These are phyloP conservation scores for Adansonia digitata DNA, from an alignment of 345 rosid species.

Conservation along the genomic window DNA sequence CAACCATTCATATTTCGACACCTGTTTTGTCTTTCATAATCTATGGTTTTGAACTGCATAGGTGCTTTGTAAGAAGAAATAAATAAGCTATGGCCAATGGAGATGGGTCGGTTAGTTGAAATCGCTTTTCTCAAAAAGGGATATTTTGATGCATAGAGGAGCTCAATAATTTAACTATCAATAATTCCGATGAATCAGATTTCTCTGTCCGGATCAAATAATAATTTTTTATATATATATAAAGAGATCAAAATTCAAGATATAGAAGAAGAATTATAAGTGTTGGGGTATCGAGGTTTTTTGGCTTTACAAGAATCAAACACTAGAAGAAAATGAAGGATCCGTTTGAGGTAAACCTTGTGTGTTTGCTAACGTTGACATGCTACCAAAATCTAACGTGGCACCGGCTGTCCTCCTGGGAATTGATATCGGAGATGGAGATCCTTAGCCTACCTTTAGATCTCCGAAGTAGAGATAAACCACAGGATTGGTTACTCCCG, in stretches of 20 bases:
- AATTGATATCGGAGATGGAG: not conserved
- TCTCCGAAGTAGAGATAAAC: slow-evolving; percentile 32
- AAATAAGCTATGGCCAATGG: not conserved
- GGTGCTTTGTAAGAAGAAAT: not conserved
- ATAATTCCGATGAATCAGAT: not conserved
- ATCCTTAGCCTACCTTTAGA: slow-evolving; percentile 12
- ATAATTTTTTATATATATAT: not conserved
- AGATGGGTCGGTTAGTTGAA: not conserved
- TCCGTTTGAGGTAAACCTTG: no score
- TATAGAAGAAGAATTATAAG: no score
- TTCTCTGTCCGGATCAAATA: not conserved
- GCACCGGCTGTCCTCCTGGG: not conserved
- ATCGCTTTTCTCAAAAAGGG: no score
- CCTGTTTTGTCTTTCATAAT: not conserved
- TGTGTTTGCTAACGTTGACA: no score
- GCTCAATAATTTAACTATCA: not conserved
- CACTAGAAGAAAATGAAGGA: no score
- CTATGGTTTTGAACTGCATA: not conserved
- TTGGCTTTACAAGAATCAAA: no score
- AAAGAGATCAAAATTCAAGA: no score
- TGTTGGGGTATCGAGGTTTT: no score
- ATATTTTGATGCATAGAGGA: not conserved
- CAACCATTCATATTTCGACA: not conserved
- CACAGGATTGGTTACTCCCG: slow-evolving; percentile 45
- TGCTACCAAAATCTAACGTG: not conserved